phyloP scores from a whole-genome alignment of 2,329 filamentous ascomycete genomes.

The Trichoderma lentiforme region DNA sequence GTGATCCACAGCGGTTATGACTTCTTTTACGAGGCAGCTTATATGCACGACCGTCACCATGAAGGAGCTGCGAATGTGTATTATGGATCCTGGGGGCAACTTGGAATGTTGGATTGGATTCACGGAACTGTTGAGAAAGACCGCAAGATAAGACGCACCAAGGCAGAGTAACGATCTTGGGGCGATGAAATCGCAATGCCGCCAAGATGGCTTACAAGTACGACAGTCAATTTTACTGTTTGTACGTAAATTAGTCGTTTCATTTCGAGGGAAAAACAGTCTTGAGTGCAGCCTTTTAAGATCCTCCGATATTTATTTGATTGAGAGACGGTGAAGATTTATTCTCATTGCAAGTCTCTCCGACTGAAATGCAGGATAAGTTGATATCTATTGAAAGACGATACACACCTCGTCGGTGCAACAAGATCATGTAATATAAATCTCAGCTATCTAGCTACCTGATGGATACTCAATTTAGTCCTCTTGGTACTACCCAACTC shows the following conservation, averaged over 20 bases:
- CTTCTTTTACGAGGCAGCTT: constrained; percentile 45
- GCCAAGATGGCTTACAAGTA: not conserved
- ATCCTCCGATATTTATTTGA: not conserved
- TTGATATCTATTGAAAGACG: not conserved
- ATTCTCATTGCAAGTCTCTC: not conserved
- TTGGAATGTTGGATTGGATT: constrained; percentile 53
- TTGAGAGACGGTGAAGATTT: not conserved
- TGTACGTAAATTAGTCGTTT: not conserved
- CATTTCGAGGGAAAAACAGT: not conserved
- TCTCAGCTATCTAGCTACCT: too few relatives aligned
- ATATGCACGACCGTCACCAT: constrained; percentile 55
- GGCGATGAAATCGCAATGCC: not conserved
- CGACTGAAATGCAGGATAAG: not conserved
- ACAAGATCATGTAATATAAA: too few relatives aligned
- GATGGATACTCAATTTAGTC: too few relatives aligned
- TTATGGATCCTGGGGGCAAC: constrained; percentile 40
- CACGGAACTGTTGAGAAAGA: constrained; percentile 44
- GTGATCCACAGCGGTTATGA: constrained; percentile 59
- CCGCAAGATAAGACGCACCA: constrained; percentile 8
- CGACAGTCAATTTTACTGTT: not conserved
- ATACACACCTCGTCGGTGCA: too few relatives aligned
- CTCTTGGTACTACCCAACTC: too few relatives aligned
- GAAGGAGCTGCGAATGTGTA: constrained; percentile 53
- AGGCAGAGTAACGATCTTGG: constrained; percentile 1
- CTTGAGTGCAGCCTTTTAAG: not conserved